phyloP scores from a whole-genome alignment of 2,329 filamentous ascomycete species.

The Neopestalotiopsis sp. region DNA sequence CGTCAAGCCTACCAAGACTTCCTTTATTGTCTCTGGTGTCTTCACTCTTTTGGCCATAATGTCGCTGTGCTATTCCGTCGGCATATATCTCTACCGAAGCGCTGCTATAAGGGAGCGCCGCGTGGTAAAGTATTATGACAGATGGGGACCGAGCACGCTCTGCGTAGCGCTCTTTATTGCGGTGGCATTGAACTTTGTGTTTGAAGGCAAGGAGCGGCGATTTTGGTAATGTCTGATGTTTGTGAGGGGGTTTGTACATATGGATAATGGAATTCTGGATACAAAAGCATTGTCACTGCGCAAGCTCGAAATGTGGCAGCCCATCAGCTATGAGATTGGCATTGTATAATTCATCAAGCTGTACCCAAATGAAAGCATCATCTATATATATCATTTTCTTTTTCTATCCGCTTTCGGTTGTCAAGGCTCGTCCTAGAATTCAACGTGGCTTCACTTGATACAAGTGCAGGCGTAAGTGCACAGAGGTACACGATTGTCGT shows the following conservation, averaged over 20 bases:
- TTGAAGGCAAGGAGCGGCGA: slow-evolving; percentile 68
- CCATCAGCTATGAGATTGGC: background rate
- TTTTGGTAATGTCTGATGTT: slow-evolving; percentile 48
- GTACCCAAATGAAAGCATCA: background rate
- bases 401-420: too few species aligned
- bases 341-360: background rate
- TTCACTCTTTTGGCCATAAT: slow-evolving; percentile 84
- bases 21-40: slow-evolving; percentile 72
- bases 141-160: slow-evolving; percentile 79
- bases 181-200: slow-evolving; percentile 79
- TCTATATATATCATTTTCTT: background rate
- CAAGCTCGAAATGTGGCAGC: background rate
- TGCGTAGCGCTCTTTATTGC: slow-evolving; percentile 76
- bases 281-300: background rate
- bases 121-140: slow-evolving; percentile 91
- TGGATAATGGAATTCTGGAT: background rate
- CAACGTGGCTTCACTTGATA: too few species aligned
- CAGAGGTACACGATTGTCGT: too few species aligned
- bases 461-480: too few species aligned
- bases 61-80: slow-evolving; percentile 81
- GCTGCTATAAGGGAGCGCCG: slow-evolving; percentile 81
- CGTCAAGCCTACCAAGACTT: slow-evolving; percentile 56
- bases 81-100: slow-evolving; percentile 87
- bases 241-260: background rate
- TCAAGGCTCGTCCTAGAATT: too few species aligned